Evolutionary conservation across 495 filamentous ascomycete genomes (phyloP).

Genomic region (Cairneyella variabilis): DNA sequence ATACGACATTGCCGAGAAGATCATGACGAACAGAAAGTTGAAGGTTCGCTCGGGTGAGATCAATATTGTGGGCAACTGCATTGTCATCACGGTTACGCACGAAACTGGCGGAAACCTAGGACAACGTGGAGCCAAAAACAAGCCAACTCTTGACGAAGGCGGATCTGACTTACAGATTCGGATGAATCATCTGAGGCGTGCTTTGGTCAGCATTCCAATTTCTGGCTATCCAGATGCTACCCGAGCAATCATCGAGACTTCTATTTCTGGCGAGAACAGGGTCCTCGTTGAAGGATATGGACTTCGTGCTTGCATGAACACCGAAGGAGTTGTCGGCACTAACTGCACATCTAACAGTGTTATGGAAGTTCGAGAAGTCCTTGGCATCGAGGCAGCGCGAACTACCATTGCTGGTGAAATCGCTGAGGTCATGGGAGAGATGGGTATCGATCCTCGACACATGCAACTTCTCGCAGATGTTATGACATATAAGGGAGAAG

Average conservation of each 20-base stretch:
- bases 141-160: slow-evolving; percentile 37
- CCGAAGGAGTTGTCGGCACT: slow-evolving; percentile 76
- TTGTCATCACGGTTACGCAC: slow-evolving; percentile 47
- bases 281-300: slow-evolving; percentile 96
- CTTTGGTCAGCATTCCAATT: slow-evolving; percentile 73
- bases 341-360: slow-evolving; percentile 76
- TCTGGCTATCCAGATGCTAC: slow-evolving; percentile 81
- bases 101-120: slow-evolving; percentile 4
- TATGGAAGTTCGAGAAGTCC: slow-evolving; percentile 86
- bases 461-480: slow-evolving; percentile 98
- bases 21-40: slow-evolving; percentile 73
- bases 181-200: slow-evolving; percentile 77
- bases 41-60: slow-evolving; percentile 58
- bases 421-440: slow-evolving; percentile 74
- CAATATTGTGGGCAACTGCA: slow-evolving; percentile 37
- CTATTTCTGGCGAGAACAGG: slow-evolving; percentile 53
- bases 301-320: slow-evolving; percentile 83
- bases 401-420: slow-evolving; percentile 81
- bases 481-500: slow-evolving; percentile 98
- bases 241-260: slow-evolving; percentile 81
- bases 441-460: slow-evolving; percentile 97
- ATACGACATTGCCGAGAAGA: slow-evolving; percentile 65
- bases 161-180: slow-evolving; percentile 72
- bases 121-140: slow-evolving; percentile 21
- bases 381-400: slow-evolving; percentile 94